A percentile compares a stretch with the other conserved stretches of the same genome.
These are phyloP conservation scores for Nyctanthes arbortristis DNA, from an alignment of 257 asterid genomes.

Conservation along the genomic window DNA sequence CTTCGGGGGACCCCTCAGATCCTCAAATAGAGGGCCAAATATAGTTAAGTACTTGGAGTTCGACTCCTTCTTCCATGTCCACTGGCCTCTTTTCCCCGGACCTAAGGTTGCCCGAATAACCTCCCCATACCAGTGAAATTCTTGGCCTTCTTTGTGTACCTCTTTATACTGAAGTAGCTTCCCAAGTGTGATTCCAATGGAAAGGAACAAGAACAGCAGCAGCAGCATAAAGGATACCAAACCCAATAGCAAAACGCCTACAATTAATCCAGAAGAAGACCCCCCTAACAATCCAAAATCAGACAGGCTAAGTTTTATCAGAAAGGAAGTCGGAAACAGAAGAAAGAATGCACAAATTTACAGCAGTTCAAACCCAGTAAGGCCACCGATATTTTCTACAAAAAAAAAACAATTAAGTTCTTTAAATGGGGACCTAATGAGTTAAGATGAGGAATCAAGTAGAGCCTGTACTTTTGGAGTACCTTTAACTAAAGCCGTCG, in stretches of 20 bases:
- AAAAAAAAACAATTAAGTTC: neutral
- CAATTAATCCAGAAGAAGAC: constrained; percentile 58
- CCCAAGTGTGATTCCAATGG: constrained; percentile 75
- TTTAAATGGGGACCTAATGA: neutral
- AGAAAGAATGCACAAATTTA: neutral
- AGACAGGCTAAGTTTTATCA: neutral
- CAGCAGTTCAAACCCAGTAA: neutral
- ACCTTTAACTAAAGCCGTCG: constrained; percentile 75
- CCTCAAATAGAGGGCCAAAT: constrained; percentile 90
- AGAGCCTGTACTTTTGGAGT: constrained; percentile 9
- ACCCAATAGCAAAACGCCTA: constrained; percentile 59
- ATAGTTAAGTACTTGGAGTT: constrained; percentile 45
- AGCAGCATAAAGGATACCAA: constrained; percentile 64
- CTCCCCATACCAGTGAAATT: constrained; percentile 89
- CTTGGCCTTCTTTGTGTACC: constrained; percentile 71
- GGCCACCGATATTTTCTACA: neutral
- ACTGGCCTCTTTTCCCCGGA: constrained; percentile 95
- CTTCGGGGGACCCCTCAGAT: constrained; percentile 93
- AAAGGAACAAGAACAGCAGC: constrained; percentile 62
- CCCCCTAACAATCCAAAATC: constrained; percentile 48
- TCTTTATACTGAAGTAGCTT: constrained; percentile 91
- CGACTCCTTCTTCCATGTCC: constrained; percentile 82
- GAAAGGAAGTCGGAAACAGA: neutral
- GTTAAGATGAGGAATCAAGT: neutral
- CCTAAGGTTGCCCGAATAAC: constrained; percentile 79